Base-by-base conservation (phyloP, 306 rosid genomes). In the Trifolium pratense region DNA sequence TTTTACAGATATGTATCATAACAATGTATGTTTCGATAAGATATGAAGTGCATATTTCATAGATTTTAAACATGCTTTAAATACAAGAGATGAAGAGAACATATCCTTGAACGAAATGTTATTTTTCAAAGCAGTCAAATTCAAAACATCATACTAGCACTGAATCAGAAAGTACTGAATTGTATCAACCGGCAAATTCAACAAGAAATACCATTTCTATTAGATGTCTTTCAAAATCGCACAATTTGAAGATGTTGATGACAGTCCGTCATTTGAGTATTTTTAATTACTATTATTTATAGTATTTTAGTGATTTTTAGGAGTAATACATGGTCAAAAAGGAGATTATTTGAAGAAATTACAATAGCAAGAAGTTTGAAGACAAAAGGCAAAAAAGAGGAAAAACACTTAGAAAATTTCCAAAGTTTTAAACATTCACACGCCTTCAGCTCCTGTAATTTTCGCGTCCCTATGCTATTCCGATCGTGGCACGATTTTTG, bases 1-100 rank as follows among this genome's bases (percentile, higher is more conserved):
- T 20, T 57, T 60, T 43, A 20, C 61, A 37, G 26, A n/a, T n/a
- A n/a, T n/a, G n/a, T n/a, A 18, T 70, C 32, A 13, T 67, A 53
- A 17, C 12, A 48, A 10, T 39, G 14, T 10, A 49, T 13, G 39
- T 40, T 76, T 12, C 1, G 1, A 4, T 13, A 40, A 52, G 18
- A 23, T 15, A 13, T 13, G 16, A 32, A 23, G 43, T 14, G 25
- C 37, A 46, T 32, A 45, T 53, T 53, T 16, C 43, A 8, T 53
- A 25, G 39, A 73, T 67, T 63, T 31, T 52, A 55, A 18, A 58
- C 42, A 13, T 57, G 74, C 59, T 69, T 69, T 45, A 68, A 65
- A 53, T 32, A 72, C 29, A 63, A 67, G 60, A 46, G 32, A 34
- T 34, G 25, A 34, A 34, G 51, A 37, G 5, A 21, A 67, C 11